phyloP scores from a whole-genome alignment of 805 yeast genomes.

The Ogataea angusta region DNA sequence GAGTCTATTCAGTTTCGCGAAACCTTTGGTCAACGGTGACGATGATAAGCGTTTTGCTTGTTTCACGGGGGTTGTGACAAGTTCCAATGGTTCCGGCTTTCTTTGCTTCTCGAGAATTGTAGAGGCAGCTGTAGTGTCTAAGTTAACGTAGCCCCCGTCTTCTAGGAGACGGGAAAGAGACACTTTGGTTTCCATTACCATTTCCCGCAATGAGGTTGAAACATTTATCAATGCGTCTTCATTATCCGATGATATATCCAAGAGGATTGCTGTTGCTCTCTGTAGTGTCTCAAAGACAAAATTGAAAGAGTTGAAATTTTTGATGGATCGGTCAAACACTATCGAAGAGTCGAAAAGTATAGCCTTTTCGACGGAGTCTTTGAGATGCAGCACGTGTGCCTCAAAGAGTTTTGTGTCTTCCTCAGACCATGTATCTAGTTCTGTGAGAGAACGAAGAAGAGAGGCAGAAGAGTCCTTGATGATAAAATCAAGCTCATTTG shows the following conservation, averaged over 20 bases:
- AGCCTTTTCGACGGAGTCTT: constrained; percentile 49
- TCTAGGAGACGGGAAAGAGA: constrained; percentile 18
- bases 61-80: constrained; percentile 3
- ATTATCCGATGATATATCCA: constrained; percentile 18
- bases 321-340: constrained; percentile 47
- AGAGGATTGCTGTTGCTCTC: constrained; percentile 12
- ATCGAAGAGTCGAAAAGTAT: constrained; percentile 54
- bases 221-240: constrained; percentile 13
- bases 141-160: constrained; percentile 12
- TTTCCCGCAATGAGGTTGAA: constrained; percentile 12
- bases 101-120: constrained; percentile 2
- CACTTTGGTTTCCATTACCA: constrained; percentile 11
- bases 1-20: constrained; percentile 15
- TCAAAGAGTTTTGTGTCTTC: constrained; percentile 42
- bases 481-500: constrained; percentile 52
- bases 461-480: constrained; percentile 43
- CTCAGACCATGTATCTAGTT: constrained; percentile 55
- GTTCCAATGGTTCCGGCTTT: background rate
- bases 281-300: constrained; percentile 15
- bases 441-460: constrained; percentile 45
- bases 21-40: constrained; percentile 22
- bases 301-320: constrained; percentile 19
- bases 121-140: constrained; percentile 4
- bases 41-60: constrained; percentile 24
- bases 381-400: constrained; percentile 39